Conservation (phyloP, 139 green algal genomes). For the Tetratostichococcus sp. region DNA sequence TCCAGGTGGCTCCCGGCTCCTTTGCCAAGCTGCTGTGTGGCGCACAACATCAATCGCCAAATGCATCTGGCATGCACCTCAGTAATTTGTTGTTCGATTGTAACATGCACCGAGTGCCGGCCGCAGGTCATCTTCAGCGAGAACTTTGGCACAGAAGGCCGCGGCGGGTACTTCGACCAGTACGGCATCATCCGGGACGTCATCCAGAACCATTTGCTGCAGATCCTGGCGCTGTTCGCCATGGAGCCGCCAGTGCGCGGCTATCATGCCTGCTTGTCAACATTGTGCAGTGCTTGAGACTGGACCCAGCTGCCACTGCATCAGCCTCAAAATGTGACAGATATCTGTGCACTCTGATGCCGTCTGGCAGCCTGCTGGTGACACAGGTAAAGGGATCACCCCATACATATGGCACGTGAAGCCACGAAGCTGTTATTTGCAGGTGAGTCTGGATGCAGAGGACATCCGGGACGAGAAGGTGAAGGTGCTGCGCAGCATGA, state of each 20-base stretch:
- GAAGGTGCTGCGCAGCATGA: slow-evolving; percentile 92
- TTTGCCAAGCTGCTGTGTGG: background rate
- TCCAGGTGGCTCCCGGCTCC: slow-evolving; percentile 62
- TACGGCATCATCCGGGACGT: slow-evolving; percentile 99
- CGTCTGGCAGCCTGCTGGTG: no score
- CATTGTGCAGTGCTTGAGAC: no score
- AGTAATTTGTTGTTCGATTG: no score
- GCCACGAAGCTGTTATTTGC: slow-evolving; percentile 8
- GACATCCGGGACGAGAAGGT: slow-evolving; percentile 99
- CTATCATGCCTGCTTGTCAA: no score
- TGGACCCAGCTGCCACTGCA: background rate
- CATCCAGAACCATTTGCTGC: slow-evolving; percentile 98
- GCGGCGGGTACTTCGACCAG: slow-evolving; percentile 98
- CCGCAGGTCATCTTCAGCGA: slow-evolving; percentile 95
- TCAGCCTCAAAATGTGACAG: no score
- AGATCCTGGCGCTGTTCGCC: slow-evolving; percentile 95
- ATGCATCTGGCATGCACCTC: no score
- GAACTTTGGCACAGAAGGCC: slow-evolving; percentile 96
- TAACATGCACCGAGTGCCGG: no score
- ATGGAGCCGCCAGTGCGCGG: slow-evolving; percentile 91
- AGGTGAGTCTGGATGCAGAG: slow-evolving; percentile 84
- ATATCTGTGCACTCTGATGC: no score
- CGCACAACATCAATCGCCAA: no score
- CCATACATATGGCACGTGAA: no score
- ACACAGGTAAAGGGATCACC: no score